Base-by-base conservation (phyloP, 1,284 basidiomycete species). In the Waitea zeae region DNA sequence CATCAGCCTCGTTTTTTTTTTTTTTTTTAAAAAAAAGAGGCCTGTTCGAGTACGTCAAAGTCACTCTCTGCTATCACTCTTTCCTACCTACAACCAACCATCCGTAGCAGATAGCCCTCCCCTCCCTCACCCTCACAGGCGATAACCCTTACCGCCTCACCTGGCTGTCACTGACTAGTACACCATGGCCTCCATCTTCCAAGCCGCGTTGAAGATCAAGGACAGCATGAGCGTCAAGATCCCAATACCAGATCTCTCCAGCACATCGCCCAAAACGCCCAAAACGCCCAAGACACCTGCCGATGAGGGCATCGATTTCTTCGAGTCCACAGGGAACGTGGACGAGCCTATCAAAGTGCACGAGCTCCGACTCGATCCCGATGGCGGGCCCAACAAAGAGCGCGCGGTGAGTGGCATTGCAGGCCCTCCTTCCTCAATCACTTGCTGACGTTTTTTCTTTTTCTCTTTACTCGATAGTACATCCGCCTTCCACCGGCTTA, bases 401-500 rank as follows among this genome's bases (percentile, higher is more conserved):
- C 73, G 77, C 59, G 73, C 77, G 42, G 89, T 87, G 49, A 53
- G 81, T 67, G 24, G n/a, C n/a, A 19, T 18, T 20, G 12, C 31
- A 11, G 5, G 36, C 6, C 28, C 36, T 22, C 20, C 36, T 32
- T 30, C n/a, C n/a, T n/a, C n/a, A n/a, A n/a, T 32, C 26, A 27
- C 18, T 37, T 18, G 30, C 36, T 27, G 37, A 34, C 33, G 34
- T 40, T 28, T 43, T 44, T 12, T 50, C 39, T 38, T 33, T 34
- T 36, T 27, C 24, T 27, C 37, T 34, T 31, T 30, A 15, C 32
- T 26, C 24, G 18, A 37, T 49, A 96, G 92, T 95, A 95, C 53
- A 80, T 92, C 46, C 87, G 92, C 34, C 73, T 96, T 17, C 90
- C 90, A 5, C 86, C 92, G 9, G 84, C 90, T n/a, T 69, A 75